A percentile compares a stretch with the other conserved stretches of the same genome.
Evolutionary conservation across 768 basidiomycete species (phyloP).

Genomic region (Xanthoconium purpureum): DNA sequence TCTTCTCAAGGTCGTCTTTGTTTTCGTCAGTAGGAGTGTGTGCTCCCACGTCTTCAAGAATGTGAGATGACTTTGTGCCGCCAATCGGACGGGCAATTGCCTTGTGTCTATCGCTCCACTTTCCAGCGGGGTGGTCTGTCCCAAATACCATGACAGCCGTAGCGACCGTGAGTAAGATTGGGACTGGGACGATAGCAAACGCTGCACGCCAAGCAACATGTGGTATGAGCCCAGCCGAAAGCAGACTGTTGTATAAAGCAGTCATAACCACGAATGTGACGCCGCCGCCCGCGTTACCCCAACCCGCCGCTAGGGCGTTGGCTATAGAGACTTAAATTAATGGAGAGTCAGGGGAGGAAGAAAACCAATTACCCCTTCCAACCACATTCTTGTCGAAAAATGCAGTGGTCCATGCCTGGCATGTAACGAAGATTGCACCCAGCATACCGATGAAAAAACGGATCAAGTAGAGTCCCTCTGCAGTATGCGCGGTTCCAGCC

Average conservation of each 20-base stretch:
- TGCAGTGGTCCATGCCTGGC: constrained; percentile 57
- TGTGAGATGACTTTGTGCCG: not conserved
- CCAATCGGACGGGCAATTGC: not conserved
- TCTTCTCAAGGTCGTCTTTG: constrained; percentile 28
- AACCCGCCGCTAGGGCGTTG: constrained; percentile 2
- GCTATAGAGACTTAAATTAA: not conserved
- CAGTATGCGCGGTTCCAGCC: constrained; percentile 36
- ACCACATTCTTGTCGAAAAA: constrained; percentile 55
- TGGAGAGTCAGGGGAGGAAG: not conserved
- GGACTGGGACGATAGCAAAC: constrained; percentile 56
- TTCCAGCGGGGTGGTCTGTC: constrained; percentile 9
- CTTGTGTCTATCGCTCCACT: constrained; percentile 10
- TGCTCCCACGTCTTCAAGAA: constrained; percentile 12
- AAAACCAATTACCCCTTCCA: constrained; percentile 28
- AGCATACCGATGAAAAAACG: constrained; percentile 62
- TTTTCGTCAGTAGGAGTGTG: constrained; percentile 18
- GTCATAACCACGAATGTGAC: constrained; percentile 9
- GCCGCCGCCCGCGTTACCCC: constrained; percentile 5
- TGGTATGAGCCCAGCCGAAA: constrained; percentile 34
- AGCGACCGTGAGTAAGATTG: constrained; percentile 46
- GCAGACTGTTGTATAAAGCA: constrained; percentile 39
- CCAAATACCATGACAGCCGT: not conserved
- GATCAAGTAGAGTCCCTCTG: constrained; percentile 39
- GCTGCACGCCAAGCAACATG: constrained; percentile 53
- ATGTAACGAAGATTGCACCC: constrained; percentile 60